A percentile compares a stretch with the other conserved stretches of the same genome.
These are phyloP conservation scores for Myxozyma lipomycoides DNA, from an alignment of 805 yeast genomes.

Conservation along the genomic window DNA sequence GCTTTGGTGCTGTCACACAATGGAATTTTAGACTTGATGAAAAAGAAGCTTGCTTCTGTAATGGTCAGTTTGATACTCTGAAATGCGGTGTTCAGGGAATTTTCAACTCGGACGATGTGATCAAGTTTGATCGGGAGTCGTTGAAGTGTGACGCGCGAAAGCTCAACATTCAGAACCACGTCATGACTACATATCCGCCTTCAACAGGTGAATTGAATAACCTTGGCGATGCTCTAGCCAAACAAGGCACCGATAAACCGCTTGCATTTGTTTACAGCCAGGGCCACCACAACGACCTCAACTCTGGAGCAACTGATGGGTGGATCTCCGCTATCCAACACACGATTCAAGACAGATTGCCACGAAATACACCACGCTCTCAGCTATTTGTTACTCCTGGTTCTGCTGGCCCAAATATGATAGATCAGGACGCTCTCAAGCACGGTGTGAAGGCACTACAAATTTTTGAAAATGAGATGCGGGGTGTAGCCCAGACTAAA, in stretches of 20 bases:
- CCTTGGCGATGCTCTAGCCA: constrained; percentile 20
- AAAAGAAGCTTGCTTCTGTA: constrained; percentile 23
- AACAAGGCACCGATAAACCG: constrained; percentile 7
- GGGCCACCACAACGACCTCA: constrained; percentile 27
- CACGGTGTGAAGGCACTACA: constrained; percentile 24
- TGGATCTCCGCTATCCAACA: constrained; percentile 27
- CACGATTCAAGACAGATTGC: constrained; percentile 22
- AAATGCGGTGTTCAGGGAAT: constrained; percentile 28
- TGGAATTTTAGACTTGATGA: constrained; percentile 28
- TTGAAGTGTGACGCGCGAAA: constrained; percentile 20
- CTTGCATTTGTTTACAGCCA: constrained; percentile 25
- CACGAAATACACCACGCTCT: constrained; percentile 11
- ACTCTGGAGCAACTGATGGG: constrained; percentile 18
- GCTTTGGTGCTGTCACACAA: constrained; percentile 27
- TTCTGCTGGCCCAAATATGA: constrained; percentile 25
- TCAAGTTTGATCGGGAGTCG: constrained; percentile 19
- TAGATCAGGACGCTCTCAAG: constrained; percentile 21
- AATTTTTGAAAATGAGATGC: constrained; percentile 20
- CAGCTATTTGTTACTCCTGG: constrained; percentile 28
- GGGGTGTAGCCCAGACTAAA: constrained; percentile 3
- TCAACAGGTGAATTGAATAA: constrained; percentile 18
- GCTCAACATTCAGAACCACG: constrained; percentile 25
- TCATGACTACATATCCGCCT: constrained; percentile 27
- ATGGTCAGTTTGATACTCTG: constrained; percentile 27
- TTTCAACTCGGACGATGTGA: constrained; percentile 27